Conservation (phyloP, 192 early-diverging fungal genomes). For the Coemansia sp. region DNA sequence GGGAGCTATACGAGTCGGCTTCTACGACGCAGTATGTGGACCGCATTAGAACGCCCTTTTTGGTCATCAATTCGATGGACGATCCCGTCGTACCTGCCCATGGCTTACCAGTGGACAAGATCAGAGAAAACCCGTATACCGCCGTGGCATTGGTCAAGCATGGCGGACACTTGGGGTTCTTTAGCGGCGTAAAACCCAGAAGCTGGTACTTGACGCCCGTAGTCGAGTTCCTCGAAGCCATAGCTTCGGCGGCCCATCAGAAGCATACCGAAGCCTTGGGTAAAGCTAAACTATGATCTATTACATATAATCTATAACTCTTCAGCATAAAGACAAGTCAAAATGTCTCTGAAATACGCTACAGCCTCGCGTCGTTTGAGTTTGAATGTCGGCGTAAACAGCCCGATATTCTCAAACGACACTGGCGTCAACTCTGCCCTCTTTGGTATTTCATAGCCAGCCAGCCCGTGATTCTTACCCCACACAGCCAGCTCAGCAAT, state of each 20-base stretch:
- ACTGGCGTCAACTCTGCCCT: slow-evolving; percentile 63
- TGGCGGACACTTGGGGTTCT: slow-evolving; percentile 89
- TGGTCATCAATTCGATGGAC: slow-evolving; percentile 75
- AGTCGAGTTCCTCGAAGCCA: slow-evolving; percentile 52
- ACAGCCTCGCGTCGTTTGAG: slow-evolving; percentile 55
- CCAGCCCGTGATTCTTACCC: slow-evolving; percentile 62
- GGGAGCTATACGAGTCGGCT: slow-evolving; percentile 69
- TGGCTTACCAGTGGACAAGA: slow-evolving; percentile 69
- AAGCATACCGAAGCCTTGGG: neutral
- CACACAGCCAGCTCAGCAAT: slow-evolving; percentile 58
- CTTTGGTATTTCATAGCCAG: slow-evolving; percentile 75
- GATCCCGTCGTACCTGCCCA: slow-evolving; percentile 73
- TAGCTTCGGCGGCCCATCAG: neutral
- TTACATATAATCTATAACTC: neutral
- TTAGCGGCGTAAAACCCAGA: slow-evolving; percentile 10
- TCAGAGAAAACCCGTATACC: slow-evolving; percentile 69
- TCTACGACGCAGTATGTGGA: slow-evolving; percentile 55
- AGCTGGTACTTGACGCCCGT: slow-evolving; percentile 64
- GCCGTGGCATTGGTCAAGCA: slow-evolving; percentile 68
- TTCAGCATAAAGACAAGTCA: slow-evolving; percentile 62
- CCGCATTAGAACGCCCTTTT: slow-evolving; percentile 66
- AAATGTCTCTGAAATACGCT: slow-evolving; percentile 44
- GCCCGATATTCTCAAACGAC: slow-evolving; percentile 73
- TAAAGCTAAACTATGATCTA: neutral
- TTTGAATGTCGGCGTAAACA: slow-evolving; percentile 81